Conservation (phyloP, 306 rosid genomes). For the Glycine tomentella region DNA sequence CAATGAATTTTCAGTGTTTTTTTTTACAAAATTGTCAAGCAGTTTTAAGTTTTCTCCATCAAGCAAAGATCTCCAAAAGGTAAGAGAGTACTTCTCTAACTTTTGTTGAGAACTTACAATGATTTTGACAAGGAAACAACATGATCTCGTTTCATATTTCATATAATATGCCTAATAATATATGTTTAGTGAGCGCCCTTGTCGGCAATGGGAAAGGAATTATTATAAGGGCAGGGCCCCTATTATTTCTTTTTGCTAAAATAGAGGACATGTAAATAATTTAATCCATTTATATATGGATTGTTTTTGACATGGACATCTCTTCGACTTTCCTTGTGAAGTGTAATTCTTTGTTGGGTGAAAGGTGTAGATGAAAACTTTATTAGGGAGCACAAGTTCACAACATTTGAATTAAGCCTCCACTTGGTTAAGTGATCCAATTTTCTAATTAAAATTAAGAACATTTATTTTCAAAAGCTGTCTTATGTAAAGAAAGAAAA, state of each 20-base stretch:
- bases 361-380: conserved; percentile 2
- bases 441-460: background rate
- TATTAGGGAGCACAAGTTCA: conserved; percentile 9
- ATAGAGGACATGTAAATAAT: background rate
- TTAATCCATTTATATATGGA: background rate
- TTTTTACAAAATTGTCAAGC: background rate
- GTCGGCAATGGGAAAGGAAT: conserved; percentile 19
- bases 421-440: conserved; percentile 10
- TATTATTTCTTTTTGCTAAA: conserved; percentile 1
- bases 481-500: conserved; percentile 34
- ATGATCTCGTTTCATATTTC: conserved; percentile 36
- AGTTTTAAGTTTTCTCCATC: conserved; percentile 4
- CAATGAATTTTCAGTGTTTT: background rate
- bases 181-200: conserved; percentile 1
- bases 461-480: conserved; percentile 1
- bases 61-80: conserved; percentile 3
- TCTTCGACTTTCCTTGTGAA: conserved; percentile 31
- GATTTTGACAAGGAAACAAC: conserved; percentile 40
- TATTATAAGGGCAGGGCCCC: conserved; percentile 4
- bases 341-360: conserved; percentile 45
- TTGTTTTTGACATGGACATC: background rate
- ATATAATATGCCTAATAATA: conserved; percentile 17
- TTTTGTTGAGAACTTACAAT: conserved; percentile 9
- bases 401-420: background rate
- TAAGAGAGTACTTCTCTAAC: background rate